Conservation (phyloP, 331 rosid species). For the Stylosanthes scabra region DNA sequence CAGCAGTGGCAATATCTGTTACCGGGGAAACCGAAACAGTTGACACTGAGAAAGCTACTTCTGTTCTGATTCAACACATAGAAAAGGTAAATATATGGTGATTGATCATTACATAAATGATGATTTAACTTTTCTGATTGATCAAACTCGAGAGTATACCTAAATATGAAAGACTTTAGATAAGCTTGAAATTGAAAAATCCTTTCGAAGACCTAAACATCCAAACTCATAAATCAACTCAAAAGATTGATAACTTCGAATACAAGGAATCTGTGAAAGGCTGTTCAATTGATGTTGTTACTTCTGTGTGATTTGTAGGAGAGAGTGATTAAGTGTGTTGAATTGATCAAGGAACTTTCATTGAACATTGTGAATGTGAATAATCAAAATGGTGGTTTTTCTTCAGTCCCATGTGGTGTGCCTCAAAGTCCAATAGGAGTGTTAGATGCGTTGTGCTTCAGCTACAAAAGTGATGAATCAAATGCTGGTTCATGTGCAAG, state of each 20-base stretch:
- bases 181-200: too few relatives aligned
- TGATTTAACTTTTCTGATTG: conserved; percentile 35
- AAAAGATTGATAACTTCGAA: too few relatives aligned
- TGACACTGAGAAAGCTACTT: conserved; percentile 59
- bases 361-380: conserved; percentile 41
- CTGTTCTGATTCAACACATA: conserved; percentile 64
- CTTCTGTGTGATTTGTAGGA: conserved; percentile 57
- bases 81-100: conserved; percentile 62
- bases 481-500: conserved; percentile 70
- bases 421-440: conserved; percentile 91
- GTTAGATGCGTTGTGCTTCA: conserved; percentile 74
- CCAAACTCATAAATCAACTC: too few relatives aligned
- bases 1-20: conserved; percentile 80
- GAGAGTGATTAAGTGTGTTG: conserved; percentile 68
- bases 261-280: background rate
- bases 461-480: conserved; percentile 80
- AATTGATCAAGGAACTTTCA: conserved; percentile 52
- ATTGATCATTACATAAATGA: conserved; percentile 26
- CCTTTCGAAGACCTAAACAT: too few relatives aligned
- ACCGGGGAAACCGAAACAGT: conserved; percentile 64
- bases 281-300: background rate
- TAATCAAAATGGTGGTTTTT: conserved; percentile 35
- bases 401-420: conserved; percentile 50
- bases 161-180: too few relatives aligned
- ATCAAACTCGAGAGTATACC: background rate